Conservation (phyloP, 2,329 filamentous ascomycete species). For the Aspergillus pseudonomiae region DNA sequence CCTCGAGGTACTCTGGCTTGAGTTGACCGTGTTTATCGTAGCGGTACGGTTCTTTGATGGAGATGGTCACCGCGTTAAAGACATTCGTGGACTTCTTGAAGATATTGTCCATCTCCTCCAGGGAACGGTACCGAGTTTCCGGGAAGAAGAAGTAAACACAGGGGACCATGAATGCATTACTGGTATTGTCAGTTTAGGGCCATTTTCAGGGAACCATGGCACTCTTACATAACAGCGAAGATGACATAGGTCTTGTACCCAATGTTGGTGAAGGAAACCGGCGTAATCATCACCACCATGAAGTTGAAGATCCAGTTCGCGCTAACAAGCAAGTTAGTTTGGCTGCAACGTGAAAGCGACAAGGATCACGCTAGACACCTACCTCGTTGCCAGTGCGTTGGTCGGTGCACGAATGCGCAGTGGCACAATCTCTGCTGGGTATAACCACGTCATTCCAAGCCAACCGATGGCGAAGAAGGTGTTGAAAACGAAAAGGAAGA, state of each 20-base stretch:
- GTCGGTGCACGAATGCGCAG: slow-evolving; percentile 63
- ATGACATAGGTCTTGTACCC: slow-evolving; percentile 60
- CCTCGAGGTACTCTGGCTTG: slow-evolving; percentile 51
- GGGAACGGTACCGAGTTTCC: slow-evolving; percentile 61
- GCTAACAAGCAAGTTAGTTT: slow-evolving; percentile 52
- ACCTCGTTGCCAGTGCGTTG: slow-evolving; percentile 65
- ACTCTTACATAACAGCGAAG: slow-evolving; percentile 55
- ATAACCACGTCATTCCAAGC: slow-evolving; percentile 63
- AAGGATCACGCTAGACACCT: slow-evolving; percentile 58
- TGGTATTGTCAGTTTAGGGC: slow-evolving; percentile 59
- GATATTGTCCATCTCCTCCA: slow-evolving; percentile 72
- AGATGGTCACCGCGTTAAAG: slow-evolving; percentile 53
- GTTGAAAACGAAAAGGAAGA: slow-evolving; percentile 65
- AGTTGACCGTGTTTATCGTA: slow-evolving; percentile 62
- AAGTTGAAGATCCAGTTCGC: slow-evolving; percentile 66
- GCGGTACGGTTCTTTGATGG: slow-evolving; percentile 55
- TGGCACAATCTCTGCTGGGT: slow-evolving; percentile 54
- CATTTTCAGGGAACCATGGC: slow-evolving; percentile 9
- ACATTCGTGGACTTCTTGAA: slow-evolving; percentile 58
- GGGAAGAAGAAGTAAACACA: slow-evolving; percentile 65
- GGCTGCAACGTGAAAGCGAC: slow-evolving; percentile 59
- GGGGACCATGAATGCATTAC: slow-evolving; percentile 60
- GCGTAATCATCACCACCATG: slow-evolving; percentile 68
- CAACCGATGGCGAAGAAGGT: slow-evolving; percentile 68
- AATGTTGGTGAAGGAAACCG: slow-evolving; percentile 60